These are phyloP conservation scores for Cutaneotrichosporon sp. DNA, from an alignment of 1,284 basidiomycete genomes.

Conservation along the genomic window DNA sequence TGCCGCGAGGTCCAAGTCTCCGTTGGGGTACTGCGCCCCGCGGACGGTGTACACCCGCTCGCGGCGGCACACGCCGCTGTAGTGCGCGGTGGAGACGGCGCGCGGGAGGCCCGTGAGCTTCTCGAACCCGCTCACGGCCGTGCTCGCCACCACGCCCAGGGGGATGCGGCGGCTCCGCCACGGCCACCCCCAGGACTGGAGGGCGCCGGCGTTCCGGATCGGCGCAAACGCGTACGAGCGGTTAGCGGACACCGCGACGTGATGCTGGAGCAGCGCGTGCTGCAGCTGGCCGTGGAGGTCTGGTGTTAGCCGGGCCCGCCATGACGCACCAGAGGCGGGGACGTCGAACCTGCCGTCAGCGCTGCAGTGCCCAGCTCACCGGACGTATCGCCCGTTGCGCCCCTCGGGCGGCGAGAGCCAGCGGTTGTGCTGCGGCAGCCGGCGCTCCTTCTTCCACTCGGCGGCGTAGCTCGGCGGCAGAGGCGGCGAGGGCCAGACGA, in stretches of 20 bases:
- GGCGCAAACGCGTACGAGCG: constrained; percentile 48
- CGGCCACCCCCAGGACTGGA: constrained; percentile 44
- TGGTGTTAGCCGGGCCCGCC: constrained; percentile 29
- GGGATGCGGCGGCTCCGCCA: constrained; percentile 47
- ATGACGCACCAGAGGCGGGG: constrained; percentile 18
- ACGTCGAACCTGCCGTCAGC: constrained; percentile 42
- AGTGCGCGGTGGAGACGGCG: constrained; percentile 36
- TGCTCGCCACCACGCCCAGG: constrained; percentile 44
- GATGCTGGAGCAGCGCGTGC: constrained; percentile 45
- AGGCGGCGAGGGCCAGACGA: constrained; percentile 34
- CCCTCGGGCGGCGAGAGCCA: constrained; percentile 32
- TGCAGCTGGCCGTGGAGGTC: constrained; percentile 43
- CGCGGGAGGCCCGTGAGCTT: constrained; percentile 36
- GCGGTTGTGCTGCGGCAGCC: constrained; percentile 27
- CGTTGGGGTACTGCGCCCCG: constrained; percentile 5
- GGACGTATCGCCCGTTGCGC: constrained; percentile 39
- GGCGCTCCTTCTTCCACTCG: constrained; percentile 30
- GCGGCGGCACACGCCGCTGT: neutral
- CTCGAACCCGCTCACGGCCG: constrained; percentile 48
- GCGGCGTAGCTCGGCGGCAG: constrained; percentile 43
- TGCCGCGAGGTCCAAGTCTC: constrained; percentile 34
- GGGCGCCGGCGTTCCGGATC: constrained; percentile 42
- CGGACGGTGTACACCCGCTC: neutral
- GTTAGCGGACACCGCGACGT: constrained; percentile 45
- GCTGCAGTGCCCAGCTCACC: constrained; percentile 30